These are phyloP conservation scores for Fonsecaea monophora DNA, from an alignment of 2,329 filamentous ascomycete genomes.

Conservation along the genomic window DNA sequence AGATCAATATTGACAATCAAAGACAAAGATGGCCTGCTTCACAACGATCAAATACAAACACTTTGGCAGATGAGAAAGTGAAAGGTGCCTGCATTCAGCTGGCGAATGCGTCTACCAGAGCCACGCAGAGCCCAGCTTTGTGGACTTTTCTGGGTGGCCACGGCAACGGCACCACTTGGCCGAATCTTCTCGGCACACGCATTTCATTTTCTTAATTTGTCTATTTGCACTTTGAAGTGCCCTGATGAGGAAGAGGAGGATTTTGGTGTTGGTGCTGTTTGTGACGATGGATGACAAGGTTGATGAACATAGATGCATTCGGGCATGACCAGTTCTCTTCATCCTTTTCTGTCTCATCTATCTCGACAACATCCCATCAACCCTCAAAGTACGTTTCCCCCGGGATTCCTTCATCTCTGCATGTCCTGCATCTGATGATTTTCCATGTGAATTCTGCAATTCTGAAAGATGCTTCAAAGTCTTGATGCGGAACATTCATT, in stretches of 20 bases:
- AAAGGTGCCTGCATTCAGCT: neutral
- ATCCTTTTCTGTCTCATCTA: neutral
- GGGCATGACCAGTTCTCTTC: neutral
- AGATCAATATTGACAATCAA: neutral
- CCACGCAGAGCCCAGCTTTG: neutral
- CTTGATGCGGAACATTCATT: slow-evolving; percentile 31
- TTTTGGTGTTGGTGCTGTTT: no score
- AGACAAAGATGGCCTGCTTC: neutral
- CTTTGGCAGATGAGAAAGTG: neutral
- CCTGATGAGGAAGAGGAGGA: no score
- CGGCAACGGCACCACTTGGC: slow-evolving; percentile 4
- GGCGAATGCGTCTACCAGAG: neutral
- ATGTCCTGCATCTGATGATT: slow-evolving; percentile 27
- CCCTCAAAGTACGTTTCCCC: slow-evolving; percentile 3
- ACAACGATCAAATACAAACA: neutral
- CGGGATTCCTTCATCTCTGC: neutral
- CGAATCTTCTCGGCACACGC: neutral
- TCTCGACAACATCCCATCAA: neutral
- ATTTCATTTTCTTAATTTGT: neutral
- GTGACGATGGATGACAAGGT: neutral
- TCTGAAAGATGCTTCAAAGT: slow-evolving; percentile 26
- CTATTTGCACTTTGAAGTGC: neutral
- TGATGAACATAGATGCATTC: neutral
- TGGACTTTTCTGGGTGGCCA: slow-evolving; percentile 1
- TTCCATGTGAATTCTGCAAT: slow-evolving; percentile 38